phyloP scores from a whole-genome alignment of 73 alveolate species.

The Tetrahymena malaccensis region DNA sequence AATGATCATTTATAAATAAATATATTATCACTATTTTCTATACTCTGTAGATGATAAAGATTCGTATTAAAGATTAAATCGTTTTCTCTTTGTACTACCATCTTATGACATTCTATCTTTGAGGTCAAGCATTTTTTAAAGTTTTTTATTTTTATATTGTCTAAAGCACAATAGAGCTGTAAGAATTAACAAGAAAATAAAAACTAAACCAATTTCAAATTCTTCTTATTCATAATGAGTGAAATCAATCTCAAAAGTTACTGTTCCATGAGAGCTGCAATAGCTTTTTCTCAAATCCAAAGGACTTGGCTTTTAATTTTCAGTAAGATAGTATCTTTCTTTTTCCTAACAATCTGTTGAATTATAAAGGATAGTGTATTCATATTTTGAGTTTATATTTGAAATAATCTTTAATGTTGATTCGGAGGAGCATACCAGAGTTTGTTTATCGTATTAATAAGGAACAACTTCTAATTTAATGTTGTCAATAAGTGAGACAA shows the following conservation, averaged over 20 bases:
- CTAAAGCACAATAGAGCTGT: neutral
- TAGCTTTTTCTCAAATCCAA: neutral
- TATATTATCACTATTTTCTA: neutral
- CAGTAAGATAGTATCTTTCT: neutral
- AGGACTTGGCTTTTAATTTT: neutral
- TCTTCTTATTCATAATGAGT: neutral
- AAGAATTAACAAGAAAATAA: neutral
- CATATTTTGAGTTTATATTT: neutral
- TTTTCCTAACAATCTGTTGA: neutral
- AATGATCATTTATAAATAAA: too few relatives aligned
- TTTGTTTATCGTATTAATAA: neutral
- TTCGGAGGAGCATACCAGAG: neutral
- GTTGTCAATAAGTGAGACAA: neutral
- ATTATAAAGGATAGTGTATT: neutral
- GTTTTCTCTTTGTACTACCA: neutral
- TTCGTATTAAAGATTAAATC: neutral
- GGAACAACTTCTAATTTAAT: neutral
- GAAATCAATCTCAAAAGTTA: neutral
- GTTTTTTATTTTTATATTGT: neutral
- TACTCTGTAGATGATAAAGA: neutral
- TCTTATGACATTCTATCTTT: neutral
- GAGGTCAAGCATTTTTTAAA: neutral
- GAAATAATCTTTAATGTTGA: neutral
- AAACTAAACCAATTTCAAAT: neutral
- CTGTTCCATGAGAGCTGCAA: neutral